These are phyloP conservation scores for Candida taoyuanica DNA, from an alignment of 805 yeast genomes.

Conservation along the genomic window DNA sequence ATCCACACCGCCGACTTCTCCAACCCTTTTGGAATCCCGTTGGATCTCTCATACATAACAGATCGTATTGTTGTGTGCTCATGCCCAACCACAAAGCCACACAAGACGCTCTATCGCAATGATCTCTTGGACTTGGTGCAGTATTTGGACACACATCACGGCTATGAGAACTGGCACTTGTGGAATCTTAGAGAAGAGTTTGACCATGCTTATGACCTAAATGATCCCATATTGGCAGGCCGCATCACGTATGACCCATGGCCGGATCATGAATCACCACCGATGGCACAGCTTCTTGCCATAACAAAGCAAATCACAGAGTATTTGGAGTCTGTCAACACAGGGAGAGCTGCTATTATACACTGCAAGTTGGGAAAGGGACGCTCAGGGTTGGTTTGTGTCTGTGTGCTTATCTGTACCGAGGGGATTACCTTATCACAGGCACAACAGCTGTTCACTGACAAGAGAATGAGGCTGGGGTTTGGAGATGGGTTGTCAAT, in stretches of 20 bases:
- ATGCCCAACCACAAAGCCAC: conserved; percentile 53
- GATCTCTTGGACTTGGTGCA: conserved; percentile 45
- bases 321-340: conserved; percentile 32
- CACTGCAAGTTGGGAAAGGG: conserved; percentile 95
- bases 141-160: conserved; percentile 44
- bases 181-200: conserved; percentile 69
- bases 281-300: conserved; percentile 45
- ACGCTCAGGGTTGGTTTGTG: conserved; percentile 72
- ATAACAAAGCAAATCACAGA: conserved; percentile 41
- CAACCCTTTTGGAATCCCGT: conserved; percentile 29
- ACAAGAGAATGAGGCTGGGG: conserved; percentile 48
- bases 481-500: conserved; percentile 70
- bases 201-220: conserved; percentile 33
- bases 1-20: conserved; percentile 17
- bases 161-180: conserved; percentile 55
- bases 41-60: conserved; percentile 68
- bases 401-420: conserved; percentile 62
- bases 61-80: conserved; percentile 68
- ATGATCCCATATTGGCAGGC: conserved; percentile 1
- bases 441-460: conserved; percentile 51
- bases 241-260: conserved; percentile 40
- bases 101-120: conserved; percentile 47
- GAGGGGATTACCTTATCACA: conserved; percentile 34
- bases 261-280: conserved; percentile 76
- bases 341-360: conserved; percentile 52